phyloP scores from a whole-genome alignment of 1,139 yeast species.

The Pichia sp. region DNA sequence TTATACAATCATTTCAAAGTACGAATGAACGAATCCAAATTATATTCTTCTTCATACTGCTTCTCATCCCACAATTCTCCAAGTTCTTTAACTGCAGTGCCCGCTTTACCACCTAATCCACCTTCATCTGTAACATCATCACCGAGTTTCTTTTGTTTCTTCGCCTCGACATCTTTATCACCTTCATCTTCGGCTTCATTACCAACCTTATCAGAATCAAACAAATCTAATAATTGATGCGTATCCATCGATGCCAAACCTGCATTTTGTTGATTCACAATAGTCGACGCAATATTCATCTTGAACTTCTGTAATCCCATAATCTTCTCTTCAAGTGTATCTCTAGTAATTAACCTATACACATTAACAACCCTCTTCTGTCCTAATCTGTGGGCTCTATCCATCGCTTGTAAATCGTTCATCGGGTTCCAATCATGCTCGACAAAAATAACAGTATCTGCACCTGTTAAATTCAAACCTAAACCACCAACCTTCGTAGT shows the following conservation, averaged over 20 bases:
- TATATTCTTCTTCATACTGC: constrained; percentile 95
- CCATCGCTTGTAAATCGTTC: constrained; percentile 99
- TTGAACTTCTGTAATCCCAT: constrained; percentile 99
- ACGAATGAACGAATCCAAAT: constrained; percentile 88
- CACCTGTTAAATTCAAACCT: constrained; percentile 96
- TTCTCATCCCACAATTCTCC: constrained; percentile 97
- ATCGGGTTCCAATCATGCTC: constrained; percentile 99
- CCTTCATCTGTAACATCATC: constrained; percentile 53
- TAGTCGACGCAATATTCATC: constrained; percentile 94
- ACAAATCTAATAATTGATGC: constrained; percentile 86
- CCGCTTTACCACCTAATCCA: constrained; percentile 62
- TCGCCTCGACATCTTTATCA: constrained; percentile 18
- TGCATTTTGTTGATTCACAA: constrained; percentile 94
- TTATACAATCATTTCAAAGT: constrained; percentile 40
- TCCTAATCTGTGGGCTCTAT: constrained; percentile 97
- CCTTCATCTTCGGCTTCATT: constrained; percentile 1
- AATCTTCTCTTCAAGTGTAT: constrained; percentile 93
- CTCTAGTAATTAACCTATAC: constrained; percentile 79
- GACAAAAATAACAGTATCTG: constrained; percentile 97
- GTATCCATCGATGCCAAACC: constrained; percentile 97
- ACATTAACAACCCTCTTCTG: constrained; percentile 88
- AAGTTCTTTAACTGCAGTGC: constrained; percentile 78
- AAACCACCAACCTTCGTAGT: constrained; percentile 99
- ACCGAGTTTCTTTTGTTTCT: constrained; percentile 3
- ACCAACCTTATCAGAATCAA: constrained; percentile 60